Evolutionary conservation across 2,329 filamentous ascomycete species (phyloP).

Genomic region (Claviceps sp.): DNA sequence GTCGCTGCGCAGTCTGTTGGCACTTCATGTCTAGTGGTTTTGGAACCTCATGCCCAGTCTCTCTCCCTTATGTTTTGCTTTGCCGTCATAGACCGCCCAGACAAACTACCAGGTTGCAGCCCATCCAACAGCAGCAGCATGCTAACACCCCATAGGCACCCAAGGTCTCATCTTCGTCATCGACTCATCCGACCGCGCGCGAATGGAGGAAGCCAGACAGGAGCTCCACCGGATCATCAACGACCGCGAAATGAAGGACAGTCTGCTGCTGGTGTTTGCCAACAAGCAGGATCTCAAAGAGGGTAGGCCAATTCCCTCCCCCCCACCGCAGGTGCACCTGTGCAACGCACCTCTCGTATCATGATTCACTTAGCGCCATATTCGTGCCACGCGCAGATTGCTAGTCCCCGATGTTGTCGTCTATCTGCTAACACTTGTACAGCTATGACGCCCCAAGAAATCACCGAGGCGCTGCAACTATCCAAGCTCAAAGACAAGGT

Average conservation of each 20-base stretch:
- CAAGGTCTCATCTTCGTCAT: slow-evolving; percentile 99
- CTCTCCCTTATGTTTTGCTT: too few species aligned
- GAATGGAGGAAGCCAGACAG: slow-evolving; percentile 94
- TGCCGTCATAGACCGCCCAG: too few species aligned
- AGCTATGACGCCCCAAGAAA: slow-evolving; percentile 70
- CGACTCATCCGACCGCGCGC: slow-evolving; percentile 88
- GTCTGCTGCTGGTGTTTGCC: slow-evolving; percentile 91
- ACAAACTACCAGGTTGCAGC: too few species aligned
- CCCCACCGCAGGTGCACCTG: too few species aligned
- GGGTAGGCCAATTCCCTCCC: slow-evolving; percentile 32
- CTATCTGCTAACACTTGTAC: neutral
- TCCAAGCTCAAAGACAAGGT: slow-evolving; percentile 69
- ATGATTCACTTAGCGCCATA: too few species aligned
- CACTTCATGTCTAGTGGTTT: too few species aligned
- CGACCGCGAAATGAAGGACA: slow-evolving; percentile 96
- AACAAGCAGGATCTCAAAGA: slow-evolving; percentile 99
- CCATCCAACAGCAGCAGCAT: too few species aligned
- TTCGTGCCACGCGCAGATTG: too few species aligned
- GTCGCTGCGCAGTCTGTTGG: too few species aligned
- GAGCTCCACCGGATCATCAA: slow-evolving; percentile 98
- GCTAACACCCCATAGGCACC: slow-evolving; percentile 50
- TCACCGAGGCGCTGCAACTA: slow-evolving; percentile 65
- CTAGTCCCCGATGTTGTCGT: too few species aligned
- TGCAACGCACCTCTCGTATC: too few species aligned
- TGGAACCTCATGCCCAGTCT: too few species aligned